Base-by-base conservation (phyloP, 1,139 yeast species). In the Blastobotrys persicus region DNA sequence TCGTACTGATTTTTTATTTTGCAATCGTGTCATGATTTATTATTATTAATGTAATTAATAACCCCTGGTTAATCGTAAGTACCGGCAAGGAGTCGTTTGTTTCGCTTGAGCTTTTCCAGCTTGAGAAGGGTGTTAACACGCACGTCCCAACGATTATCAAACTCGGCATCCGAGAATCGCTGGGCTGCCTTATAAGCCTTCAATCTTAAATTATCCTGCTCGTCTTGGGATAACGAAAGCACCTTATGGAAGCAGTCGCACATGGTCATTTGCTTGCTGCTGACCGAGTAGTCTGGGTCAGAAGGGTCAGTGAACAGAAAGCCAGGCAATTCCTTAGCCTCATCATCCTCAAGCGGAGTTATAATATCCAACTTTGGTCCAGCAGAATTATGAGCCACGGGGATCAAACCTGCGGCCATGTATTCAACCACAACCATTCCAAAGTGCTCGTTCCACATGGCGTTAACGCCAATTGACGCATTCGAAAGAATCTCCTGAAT, bases 361-460 rank as follows among this genome's bases (percentile, higher is more conserved):
- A 88, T 92, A 54, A 94, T 92, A 66, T 94, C 99, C 53, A 84
- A 72, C 48, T 79, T 74, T 11, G 99, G 99, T 0, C 99, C 99
- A 0, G 96, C 95, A 46, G 95, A 85, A 3, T 95, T 95, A 68
- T 94, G 98, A 2, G 82, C 92, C 2, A 94, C 72, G 0, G 98
- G 97, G 16, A 92, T 80, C 17, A 86, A 77, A 0, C 98, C 98
- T 48, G 88, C 79, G 1, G 94, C 84, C 72, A 87, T 75, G 63
- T 91, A 91, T 68, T 94, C 99, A 6, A 92, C 98, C 5, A 92
- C 94, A 1, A 96, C 95, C 63, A 94, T 94, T 16, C 99, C 99
- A 65, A 94, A 94, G 70, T 94, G 99, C 70, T 94, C 99, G 67
- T 94, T 92, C 98, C 98, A 94, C 99, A 94, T 94, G 23, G 96